phyloP scores from a whole-genome alignment of 192 early-diverging fungal genomes.

The Rhizophagus sp. region DNA sequence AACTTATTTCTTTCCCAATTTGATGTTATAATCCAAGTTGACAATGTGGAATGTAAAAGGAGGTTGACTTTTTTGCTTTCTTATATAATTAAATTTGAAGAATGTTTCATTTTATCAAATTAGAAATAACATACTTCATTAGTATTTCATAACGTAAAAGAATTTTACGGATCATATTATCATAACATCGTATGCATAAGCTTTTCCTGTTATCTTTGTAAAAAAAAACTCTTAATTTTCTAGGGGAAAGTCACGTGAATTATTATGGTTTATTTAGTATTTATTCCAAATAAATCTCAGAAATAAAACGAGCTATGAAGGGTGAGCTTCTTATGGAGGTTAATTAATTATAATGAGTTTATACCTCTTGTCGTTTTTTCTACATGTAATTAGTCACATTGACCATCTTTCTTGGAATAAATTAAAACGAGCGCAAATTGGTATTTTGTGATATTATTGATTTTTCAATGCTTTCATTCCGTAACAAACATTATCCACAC shows the following conservation, averaged over 20 bases:
- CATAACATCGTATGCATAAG: slow-evolving; percentile 4
- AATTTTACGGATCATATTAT: no score
- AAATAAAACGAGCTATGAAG: slow-evolving; percentile 25
- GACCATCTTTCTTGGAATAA: no score
- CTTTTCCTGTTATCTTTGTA: slow-evolving; percentile 12
- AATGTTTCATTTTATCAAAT: background rate
- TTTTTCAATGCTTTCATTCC: slow-evolving; percentile 41
- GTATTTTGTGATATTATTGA: slow-evolving; percentile 41
- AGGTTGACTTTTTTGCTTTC: slow-evolving; percentile 27
- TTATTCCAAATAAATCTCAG: slow-evolving; percentile 42
- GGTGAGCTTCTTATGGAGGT: no score
- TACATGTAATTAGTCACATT: no score
- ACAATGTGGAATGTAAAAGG: slow-evolving; percentile 47
- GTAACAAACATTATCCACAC: slow-evolving; percentile 41
- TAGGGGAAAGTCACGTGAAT: no score
- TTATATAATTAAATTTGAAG: slow-evolving; percentile 29
- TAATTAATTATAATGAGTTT: no score
- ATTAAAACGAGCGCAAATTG: slow-evolving; percentile 30
- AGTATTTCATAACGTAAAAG: background rate
- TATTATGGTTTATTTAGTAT: background rate
- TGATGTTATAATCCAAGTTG: slow-evolving; percentile 41
- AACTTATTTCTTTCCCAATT: slow-evolving; percentile 39
- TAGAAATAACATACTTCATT: slow-evolving; percentile 22
- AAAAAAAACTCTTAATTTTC: background rate
- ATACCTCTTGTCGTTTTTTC: no score